Evolutionary conservation across 805 yeast species (phyloP), one percentile per base, ranked within the genome.

Genomic region (Ogataea minuta): DNA sequence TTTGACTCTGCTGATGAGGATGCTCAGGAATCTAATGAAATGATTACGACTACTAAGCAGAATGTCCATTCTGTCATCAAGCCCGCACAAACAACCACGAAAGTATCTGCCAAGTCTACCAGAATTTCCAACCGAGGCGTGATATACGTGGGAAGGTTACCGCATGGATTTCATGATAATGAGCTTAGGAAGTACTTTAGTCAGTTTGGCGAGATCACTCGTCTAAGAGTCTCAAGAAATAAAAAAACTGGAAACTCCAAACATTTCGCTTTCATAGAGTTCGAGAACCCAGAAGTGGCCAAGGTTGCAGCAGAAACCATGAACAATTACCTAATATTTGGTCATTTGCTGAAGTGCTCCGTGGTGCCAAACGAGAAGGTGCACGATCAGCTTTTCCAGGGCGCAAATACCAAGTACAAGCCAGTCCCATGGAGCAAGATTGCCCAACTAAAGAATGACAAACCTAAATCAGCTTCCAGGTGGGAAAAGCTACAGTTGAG

Each of bases 241-340:
- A 89, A 84, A 63, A 84, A 82, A 57, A 82, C 95, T 5, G 98
- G 98, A 31, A 79, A 81, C 39, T 81, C 95, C 11, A 90, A 88
- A 66, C 97, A 89, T 61, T 91, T 80, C 62, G 98, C 89, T 6
- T 91, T 87, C 62, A 68, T 93, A 31, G 96, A 93, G 64, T 93
- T 91, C 57, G 76, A 73, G 28, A 72, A 78, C 39, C 58, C 62
- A 26, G 86, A 81, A 33, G 95, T 84, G 40, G 97, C 98, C 31
- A 74, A 79, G 51, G 72, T 89, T 45, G 99, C 96, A 3, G 85
- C 84, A 45, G 98, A 93, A 50, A 81, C 97, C 31, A 93, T 93
- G 99, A 82, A 93, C 65, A 93, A 93, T 66, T 93, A 93, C 56
- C 72, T 93, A 46, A 60, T 93, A 31, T 81, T 86, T 67, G 95